Evolutionary conservation across 1,284 basidiomycete genomes (phyloP).

Genomic region (Sanghuangporus baumii): DNA sequence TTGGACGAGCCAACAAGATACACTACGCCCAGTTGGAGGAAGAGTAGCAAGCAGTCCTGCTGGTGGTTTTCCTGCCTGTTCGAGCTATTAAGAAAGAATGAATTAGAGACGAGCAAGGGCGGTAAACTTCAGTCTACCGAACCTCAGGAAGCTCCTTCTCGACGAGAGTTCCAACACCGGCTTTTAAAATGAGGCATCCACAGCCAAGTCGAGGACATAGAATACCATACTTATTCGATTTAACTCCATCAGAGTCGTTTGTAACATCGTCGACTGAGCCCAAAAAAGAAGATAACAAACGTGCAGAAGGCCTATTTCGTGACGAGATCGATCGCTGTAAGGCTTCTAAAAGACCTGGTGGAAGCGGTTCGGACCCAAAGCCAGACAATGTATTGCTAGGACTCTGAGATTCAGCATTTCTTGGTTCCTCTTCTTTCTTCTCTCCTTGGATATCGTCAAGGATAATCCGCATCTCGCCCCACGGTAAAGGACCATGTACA

Average conservation of each 20-base stretch:
- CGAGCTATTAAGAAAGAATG: slow-evolving; percentile 5
- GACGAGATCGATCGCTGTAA: slow-evolving; percentile 35
- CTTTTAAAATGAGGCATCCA: slow-evolving; percentile 71
- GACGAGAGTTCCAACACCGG: slow-evolving; percentile 54
- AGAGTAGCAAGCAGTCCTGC: slow-evolving; percentile 10
- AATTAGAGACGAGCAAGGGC: neutral
- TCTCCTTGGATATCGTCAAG: slow-evolving; percentile 16
- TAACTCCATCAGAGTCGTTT: slow-evolving; percentile 23
- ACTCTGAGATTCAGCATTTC: neutral
- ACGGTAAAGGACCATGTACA: slow-evolving; percentile 52
- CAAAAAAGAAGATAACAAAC: slow-evolving; percentile 39
- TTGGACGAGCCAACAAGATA: slow-evolving; percentile 75
- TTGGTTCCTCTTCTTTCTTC: neutral
- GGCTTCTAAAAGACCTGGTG: slow-evolving; percentile 49
- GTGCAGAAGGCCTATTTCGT: slow-evolving; percentile 29
- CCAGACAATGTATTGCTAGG: slow-evolving; percentile 2
- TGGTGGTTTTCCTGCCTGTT: slow-evolving; percentile 14
- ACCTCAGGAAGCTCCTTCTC: slow-evolving; percentile 58
- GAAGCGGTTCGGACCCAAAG: slow-evolving; percentile 24
- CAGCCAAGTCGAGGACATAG: slow-evolving; percentile 74
- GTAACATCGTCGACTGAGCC: slow-evolving; percentile 42
- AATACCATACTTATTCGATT: slow-evolving; percentile 58
- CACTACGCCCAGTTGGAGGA: slow-evolving; percentile 29
- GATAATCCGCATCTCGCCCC: slow-evolving; percentile 56
- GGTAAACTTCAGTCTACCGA: slow-evolving; percentile 13